phyloP scores from a whole-genome alignment of 2,329 filamentous ascomycete genomes.

The Karstenula rhodostoma region DNA sequence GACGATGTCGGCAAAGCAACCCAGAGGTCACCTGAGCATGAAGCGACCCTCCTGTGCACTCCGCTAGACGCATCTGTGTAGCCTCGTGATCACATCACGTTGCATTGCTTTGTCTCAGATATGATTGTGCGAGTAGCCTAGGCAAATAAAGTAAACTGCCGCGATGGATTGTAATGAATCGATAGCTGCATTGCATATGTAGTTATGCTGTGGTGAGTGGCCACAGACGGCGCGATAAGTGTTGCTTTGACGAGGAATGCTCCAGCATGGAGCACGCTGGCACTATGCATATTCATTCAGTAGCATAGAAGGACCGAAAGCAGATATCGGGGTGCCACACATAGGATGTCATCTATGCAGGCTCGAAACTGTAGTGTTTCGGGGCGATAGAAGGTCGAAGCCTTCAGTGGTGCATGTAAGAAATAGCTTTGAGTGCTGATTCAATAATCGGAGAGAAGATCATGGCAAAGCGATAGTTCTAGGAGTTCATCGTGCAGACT shows the following conservation, averaged over 20 bases:
- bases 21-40: conserved; percentile 2
- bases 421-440: background rate
- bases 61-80: conserved; percentile 6
- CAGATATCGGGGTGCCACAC: background rate
- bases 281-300: background rate
- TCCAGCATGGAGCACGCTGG: background rate
- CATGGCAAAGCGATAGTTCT: too few relatives aligned
- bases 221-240: background rate
- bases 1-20: background rate
- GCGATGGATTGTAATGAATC: background rate
- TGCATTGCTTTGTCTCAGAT: conserved; percentile 11
- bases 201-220: background rate
- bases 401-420: background rate
- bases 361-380: background rate
- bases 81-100: conserved; percentile 6
- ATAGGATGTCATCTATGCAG: background rate
- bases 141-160: conserved; percentile 3
- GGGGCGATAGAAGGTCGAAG: background rate
- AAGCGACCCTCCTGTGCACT: conserved; percentile 5
- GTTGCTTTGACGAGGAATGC: background rate
- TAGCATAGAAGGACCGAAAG: background rate
- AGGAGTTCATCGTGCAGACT: background rate
- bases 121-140: conserved; percentile 1
- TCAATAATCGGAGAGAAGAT: background rate
- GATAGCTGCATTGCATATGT: background rate